Evolutionary conservation across 352 stramenopile species (phyloP), one percentile per base, ranked within the genome.

Genomic region (Hyaloperonospora brassicae): DNA sequence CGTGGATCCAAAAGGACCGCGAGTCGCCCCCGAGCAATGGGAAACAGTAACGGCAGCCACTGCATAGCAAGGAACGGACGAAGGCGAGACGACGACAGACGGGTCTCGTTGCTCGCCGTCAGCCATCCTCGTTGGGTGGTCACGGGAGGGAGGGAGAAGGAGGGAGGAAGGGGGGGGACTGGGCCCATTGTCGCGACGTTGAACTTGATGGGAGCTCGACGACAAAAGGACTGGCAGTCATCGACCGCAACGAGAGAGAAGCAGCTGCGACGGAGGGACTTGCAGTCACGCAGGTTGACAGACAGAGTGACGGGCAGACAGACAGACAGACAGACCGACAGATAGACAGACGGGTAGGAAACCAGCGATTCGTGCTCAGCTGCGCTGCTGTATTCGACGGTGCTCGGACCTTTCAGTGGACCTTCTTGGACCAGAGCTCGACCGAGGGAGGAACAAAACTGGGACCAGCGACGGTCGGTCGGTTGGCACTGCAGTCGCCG

Each of bases 1-100:
- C 72, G 1, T 78, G 68, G 72, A 81, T 81, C 55, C 72, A 73
- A 44, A 81, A 81, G 59, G 72, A 81, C 63, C 72, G 72, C 42
- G 72, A 81, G 34, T 65, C 63, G 25, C 63, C 63, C 13, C 63
- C 63, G 23, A 58, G 50, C 45, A 41, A 46, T 8, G 51, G 47
- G 43, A 71, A 68, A 55, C 68, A 71, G 55, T 68, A 71, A 64
- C 12, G 46, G 38, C 17, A 40, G 47, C 23, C 53, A 25, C 38
- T 21, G 36, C 44, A 8, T 4, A 8, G 8, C 27, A 8, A 34
- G 27, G 4, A 34, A 34, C 4, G 27, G 27, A 34, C 27, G 4
- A 17, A 34, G 27, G 27, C 4, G 27, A 34, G 27, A 34, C 27
- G 8, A 34, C 27, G 4, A 34, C 27, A 8, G 8, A 34, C 27